Evolutionary conservation across 768 basidiomycete species (phyloP).

Genomic region (Royoungia palumana): DNA sequence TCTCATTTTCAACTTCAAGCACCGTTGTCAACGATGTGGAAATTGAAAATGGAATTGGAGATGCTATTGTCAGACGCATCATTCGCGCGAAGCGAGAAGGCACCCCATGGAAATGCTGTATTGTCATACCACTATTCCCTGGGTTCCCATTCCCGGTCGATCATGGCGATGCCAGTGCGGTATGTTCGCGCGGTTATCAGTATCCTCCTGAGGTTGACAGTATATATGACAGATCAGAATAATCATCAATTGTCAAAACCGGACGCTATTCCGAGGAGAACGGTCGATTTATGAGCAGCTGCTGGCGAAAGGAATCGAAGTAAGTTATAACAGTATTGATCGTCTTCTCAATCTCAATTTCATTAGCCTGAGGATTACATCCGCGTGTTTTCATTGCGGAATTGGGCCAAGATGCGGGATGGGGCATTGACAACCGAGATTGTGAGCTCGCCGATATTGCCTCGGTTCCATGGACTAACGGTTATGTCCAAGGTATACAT

Average conservation of each 20-base stretch:
- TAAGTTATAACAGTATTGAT: slow-evolving; percentile 29
- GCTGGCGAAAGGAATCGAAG: slow-evolving; percentile 84
- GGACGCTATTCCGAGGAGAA: slow-evolving; percentile 83
- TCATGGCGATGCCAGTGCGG: slow-evolving; percentile 88
- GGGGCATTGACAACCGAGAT: slow-evolving; percentile 87
- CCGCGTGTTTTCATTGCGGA: slow-evolving; percentile 83
- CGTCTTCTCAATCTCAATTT: neutral
- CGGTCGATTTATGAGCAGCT: slow-evolving; percentile 88
- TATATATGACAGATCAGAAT: slow-evolving; percentile 66
- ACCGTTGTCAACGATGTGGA: slow-evolving; percentile 81
- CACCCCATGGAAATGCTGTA: slow-evolving; percentile 87
- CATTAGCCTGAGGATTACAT: slow-evolving; percentile 91
- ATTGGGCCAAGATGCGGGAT: slow-evolving; percentile 88
- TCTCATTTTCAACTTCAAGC: slow-evolving; percentile 35
- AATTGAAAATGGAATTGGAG: slow-evolving; percentile 92
- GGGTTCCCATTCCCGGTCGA: slow-evolving; percentile 94
- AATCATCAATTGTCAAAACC: slow-evolving; percentile 93
- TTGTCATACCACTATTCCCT: slow-evolving; percentile 87
- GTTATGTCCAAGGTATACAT: slow-evolving; percentile 66
- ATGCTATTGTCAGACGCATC: slow-evolving; percentile 88
- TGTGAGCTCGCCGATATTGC: slow-evolving; percentile 36
- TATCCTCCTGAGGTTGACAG: neutral
- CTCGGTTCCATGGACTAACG: slow-evolving; percentile 7
- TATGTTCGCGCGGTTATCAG: slow-evolving; percentile 36
- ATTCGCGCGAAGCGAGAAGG: slow-evolving; percentile 79